A percentile compares a stretch with the other conserved stretches of the same genome.
Evolutionary conservation across 2,329 filamentous ascomycete species (phyloP).

Genomic region (Nemania sp.): DNA sequence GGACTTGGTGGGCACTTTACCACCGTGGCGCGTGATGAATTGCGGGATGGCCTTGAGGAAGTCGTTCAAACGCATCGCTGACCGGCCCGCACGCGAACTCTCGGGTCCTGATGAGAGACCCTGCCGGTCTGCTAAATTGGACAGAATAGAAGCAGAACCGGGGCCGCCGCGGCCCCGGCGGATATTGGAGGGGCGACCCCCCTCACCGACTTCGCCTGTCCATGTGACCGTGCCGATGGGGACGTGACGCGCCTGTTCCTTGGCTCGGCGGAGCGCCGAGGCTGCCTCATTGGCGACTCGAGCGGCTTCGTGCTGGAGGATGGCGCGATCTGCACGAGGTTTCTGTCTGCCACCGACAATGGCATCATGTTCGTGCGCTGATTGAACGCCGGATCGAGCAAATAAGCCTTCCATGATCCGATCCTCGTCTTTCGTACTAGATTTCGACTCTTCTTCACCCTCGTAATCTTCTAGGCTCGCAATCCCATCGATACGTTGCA

Average conservation of each 20-base stretch:
- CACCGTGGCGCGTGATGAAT: constrained; percentile 82
- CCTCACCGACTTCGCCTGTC: constrained; percentile 86
- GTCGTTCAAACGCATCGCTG: constrained; percentile 49
- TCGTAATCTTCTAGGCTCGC: constrained; percentile 49
- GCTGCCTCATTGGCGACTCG: constrained; percentile 83
- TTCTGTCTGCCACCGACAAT: constrained; percentile 83
- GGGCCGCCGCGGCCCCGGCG: constrained; percentile 63
- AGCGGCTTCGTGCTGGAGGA: constrained; percentile 85
- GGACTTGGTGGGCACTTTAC: constrained; percentile 83
- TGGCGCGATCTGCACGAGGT: constrained; percentile 78
- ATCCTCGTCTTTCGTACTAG: constrained; percentile 68
- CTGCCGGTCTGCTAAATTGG: constrained; percentile 69
- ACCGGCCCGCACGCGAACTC: constrained; percentile 51
- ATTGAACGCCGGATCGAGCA: constrained; percentile 85
- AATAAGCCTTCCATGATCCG: constrained; percentile 92
- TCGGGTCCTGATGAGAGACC: constrained; percentile 60
- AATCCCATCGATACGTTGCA: constrained; percentile 53
- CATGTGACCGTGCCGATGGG: constrained; percentile 91
- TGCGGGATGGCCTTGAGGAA: constrained; percentile 70
- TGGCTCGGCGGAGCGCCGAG: constrained; percentile 77
- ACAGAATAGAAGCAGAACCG: constrained; percentile 66
- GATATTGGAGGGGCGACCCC: constrained; percentile 74
- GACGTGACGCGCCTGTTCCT: constrained; percentile 76
- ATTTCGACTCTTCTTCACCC: constrained; percentile 63
- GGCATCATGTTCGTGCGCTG: constrained; percentile 91